These are phyloP conservation scores for Phytopythium delawarense DNA, from an alignment of 352 stramenopile genomes.

Conservation along the genomic window DNA sequence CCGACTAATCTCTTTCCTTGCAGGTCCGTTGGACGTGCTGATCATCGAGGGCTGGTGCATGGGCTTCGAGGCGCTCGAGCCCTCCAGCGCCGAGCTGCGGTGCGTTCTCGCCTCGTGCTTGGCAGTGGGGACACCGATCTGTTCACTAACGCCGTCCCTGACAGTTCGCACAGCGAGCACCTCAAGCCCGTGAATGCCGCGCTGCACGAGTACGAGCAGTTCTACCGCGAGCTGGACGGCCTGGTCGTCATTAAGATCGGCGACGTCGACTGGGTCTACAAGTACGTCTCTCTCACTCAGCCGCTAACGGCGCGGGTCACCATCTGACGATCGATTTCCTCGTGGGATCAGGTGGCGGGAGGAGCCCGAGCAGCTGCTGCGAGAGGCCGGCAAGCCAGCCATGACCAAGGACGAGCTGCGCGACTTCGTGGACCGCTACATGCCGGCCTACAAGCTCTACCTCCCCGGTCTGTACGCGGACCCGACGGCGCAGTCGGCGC, in stretches of 20 bases:
- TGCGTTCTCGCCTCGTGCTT: slow-evolving; percentile 4
- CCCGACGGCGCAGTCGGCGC: slow-evolving; percentile 11
- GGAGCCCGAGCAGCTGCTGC: slow-evolving; percentile 68
- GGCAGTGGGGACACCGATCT: not conserved
- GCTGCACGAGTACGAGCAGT: slow-evolving; percentile 49
- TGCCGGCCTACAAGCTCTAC: slow-evolving; percentile 80
- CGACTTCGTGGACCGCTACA: slow-evolving; percentile 87
- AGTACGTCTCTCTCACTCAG: slow-evolving; percentile 27
- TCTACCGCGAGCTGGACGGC: slow-evolving; percentile 66
- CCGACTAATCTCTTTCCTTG: not conserved
- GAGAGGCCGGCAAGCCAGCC: slow-evolving; percentile 50
- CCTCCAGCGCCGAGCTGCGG: slow-evolving; percentile 29
- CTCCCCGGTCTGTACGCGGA: slow-evolving; percentile 51
- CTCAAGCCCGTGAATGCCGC: slow-evolving; percentile 65
- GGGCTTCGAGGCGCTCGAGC: slow-evolving; percentile 61
- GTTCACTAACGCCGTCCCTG: not conserved
- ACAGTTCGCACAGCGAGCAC: slow-evolving; percentile 26
- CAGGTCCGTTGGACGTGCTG: slow-evolving; percentile 75
- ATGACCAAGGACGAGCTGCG: slow-evolving; percentile 61
- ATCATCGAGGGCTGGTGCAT: slow-evolving; percentile 86
- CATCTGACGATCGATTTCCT: too few relatives aligned
- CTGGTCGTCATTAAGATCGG: slow-evolving; percentile 75
- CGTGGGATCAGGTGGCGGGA: slow-evolving; percentile 59
- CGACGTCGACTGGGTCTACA: slow-evolving; percentile 78
- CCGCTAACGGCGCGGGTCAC: too few relatives aligned